Conservation (phyloP, 2,329 filamentous ascomycete genomes). For the Diaporthe aspalathi region DNA sequence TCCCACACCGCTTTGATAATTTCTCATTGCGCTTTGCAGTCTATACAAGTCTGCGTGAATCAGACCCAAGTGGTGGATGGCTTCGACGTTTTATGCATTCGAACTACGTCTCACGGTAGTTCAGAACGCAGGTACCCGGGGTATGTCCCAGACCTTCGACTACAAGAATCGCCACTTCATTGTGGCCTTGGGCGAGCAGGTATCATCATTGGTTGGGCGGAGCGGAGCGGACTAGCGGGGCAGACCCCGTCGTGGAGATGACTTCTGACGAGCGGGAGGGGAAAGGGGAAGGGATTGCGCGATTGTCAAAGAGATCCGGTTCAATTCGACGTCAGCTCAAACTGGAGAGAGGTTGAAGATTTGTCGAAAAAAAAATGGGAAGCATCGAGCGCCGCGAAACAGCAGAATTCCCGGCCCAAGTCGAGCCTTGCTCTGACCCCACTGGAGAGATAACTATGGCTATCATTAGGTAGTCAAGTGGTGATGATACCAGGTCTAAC, state of each 20-base stretch:
- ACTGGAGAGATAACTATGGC: too few species aligned
- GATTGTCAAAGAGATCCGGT: neutral
- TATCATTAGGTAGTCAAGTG: neutral
- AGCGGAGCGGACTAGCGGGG: conserved; percentile 13
- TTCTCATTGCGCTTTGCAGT: too few species aligned
- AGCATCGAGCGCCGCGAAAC: conserved; percentile 25
- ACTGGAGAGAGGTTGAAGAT: neutral
- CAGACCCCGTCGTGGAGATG: neutral
- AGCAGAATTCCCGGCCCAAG: conserved; percentile 32
- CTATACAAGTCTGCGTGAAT: neutral
- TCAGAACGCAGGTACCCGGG: neutral
- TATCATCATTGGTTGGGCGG: conserved; percentile 12
- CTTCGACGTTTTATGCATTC: neutral
- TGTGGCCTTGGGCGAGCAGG: conserved; percentile 11
- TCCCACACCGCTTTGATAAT: neutral
- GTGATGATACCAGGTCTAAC: neutral
- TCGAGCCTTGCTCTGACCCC: neutral
- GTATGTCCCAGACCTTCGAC: neutral
- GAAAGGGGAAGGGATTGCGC: neutral
- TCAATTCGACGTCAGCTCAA: too few species aligned
- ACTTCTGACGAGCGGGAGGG: conserved; percentile 5
- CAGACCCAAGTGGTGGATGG: neutral
- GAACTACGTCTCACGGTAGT: neutral
- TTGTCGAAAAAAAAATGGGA: conserved; percentile 17
- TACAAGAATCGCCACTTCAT: conserved; percentile 23